Percentiles rank a stretch among this genome's conserved stretches.
Conservation (phyloP, 352 stramenopile genomes). For the Phytophthora citricola region DNA sequence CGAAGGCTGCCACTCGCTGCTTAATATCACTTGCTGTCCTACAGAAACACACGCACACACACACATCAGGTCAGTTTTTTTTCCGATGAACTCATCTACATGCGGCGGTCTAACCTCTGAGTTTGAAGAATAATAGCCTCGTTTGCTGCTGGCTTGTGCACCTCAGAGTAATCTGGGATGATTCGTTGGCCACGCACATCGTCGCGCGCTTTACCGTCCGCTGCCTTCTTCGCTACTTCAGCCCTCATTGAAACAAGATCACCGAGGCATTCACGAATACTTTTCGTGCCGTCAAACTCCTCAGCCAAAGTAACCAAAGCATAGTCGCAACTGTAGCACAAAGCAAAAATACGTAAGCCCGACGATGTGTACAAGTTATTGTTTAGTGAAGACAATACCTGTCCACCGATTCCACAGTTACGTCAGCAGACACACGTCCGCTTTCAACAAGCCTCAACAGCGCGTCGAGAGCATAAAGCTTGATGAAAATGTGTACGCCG, state of each 20-base stretch:
- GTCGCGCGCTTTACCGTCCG: slow-evolving; percentile 70
- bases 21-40: slow-evolving; percentile 39
- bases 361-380: not conserved
- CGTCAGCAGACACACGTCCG: slow-evolving; percentile 38
- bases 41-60: slow-evolving; percentile 8
- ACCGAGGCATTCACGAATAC: slow-evolving; percentile 58
- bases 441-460: slow-evolving; percentile 50
- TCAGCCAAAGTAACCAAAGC: slow-evolving; percentile 48
- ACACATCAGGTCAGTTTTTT: slow-evolving; percentile 2
- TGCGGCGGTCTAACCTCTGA: slow-evolving; percentile 44
- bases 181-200: slow-evolving; percentile 75
- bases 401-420: slow-evolving; percentile 34
- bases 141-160: slow-evolving; percentile 59
- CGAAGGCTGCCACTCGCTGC: slow-evolving; percentile 42
- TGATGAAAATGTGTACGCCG: slow-evolving; percentile 89
- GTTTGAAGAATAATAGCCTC: slow-evolving; percentile 57
- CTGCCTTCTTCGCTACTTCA: slow-evolving; percentile 65
- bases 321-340: slow-evolving; percentile 36
- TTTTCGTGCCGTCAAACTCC: slow-evolving; percentile 48
- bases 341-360: not conserved
- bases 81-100: slow-evolving; percentile 7
- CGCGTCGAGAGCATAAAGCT: slow-evolving; percentile 73
- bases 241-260: slow-evolving; percentile 64
- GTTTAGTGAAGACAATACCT: slow-evolving; percentile 31
- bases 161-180: slow-evolving; percentile 71